Conservation (phyloP, 345 rosid species). For the Aurinia saxatilis region DNA sequence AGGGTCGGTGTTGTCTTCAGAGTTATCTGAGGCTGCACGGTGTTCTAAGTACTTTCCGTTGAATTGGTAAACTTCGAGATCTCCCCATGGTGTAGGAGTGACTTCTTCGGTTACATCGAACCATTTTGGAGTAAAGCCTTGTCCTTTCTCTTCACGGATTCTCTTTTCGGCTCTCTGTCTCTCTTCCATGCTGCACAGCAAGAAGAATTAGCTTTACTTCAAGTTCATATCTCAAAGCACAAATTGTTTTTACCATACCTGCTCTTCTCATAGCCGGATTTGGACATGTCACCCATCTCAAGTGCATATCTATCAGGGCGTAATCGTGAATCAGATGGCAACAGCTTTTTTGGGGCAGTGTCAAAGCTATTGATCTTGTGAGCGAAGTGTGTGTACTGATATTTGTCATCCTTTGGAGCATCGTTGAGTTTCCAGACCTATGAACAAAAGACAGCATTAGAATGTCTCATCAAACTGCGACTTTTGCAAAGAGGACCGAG, state of each 20-base stretch:
- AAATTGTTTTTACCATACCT: conserved; percentile 38
- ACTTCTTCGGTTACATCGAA: conserved; percentile 53
- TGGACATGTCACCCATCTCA: conserved; percentile 65
- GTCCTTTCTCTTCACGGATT: conserved; percentile 54
- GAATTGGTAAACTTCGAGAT: conserved; percentile 66
- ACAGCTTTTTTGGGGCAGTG: conserved; percentile 73
- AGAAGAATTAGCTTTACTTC: not conserved
- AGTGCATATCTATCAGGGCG: conserved; percentile 80
- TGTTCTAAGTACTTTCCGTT: conserved; percentile 61
- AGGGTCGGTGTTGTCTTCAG: conserved; percentile 35
- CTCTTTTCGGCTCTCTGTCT: conserved; percentile 77
- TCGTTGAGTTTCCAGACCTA: conserved; percentile 78
- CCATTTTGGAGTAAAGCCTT: conserved; percentile 62
- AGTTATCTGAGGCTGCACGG: conserved; percentile 42
- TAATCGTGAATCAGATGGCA: conserved; percentile 79
- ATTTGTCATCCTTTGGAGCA: conserved; percentile 65
- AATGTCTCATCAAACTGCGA: not conserved
- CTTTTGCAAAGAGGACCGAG: not conserved
- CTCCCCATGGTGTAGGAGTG: conserved; percentile 84
- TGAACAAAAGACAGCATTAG: not conserved
- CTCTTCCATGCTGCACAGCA: conserved; percentile 34
- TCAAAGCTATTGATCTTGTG: conserved; percentile 85
- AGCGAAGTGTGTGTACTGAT: conserved; percentile 70
- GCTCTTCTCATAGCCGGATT: conserved; percentile 74
- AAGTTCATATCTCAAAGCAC: not conserved